A percentile compares a stretch with the other conserved stretches of the same genome.
phyloP scores from a whole-genome alignment of 2,329 filamentous ascomycete genomes.

The Helicocarpus griseus region DNA sequence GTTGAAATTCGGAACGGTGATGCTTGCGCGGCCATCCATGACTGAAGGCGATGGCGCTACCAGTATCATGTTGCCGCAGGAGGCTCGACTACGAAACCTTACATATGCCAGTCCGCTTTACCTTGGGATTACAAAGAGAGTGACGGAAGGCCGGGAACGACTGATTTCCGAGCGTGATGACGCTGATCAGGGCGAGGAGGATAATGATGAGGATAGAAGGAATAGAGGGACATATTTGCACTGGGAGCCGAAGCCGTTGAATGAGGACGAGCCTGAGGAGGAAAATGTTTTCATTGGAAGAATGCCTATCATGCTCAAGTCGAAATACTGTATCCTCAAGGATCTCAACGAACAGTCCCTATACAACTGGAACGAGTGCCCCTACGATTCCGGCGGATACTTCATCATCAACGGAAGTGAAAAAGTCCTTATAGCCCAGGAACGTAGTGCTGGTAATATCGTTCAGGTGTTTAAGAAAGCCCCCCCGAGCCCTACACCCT shows the following conservation, averaged over 20 bases:
- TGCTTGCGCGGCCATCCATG: constrained; percentile 80
- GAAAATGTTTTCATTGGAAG: constrained; percentile 86
- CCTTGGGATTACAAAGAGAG: constrained; percentile 75
- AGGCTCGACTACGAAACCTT: constrained; percentile 88
- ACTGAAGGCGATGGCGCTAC: constrained; percentile 89
- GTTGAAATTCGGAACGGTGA: constrained; percentile 84
- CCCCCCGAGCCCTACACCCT: constrained; percentile 80
- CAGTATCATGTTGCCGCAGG: constrained; percentile 78
- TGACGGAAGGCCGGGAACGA: constrained; percentile 72
- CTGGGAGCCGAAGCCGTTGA: constrained; percentile 38
- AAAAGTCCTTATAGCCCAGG: constrained; percentile 95
- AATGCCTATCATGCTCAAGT: constrained; percentile 96
- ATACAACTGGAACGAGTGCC: constrained; percentile 89
- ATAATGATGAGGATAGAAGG: constrained; percentile 42
- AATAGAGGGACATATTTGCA: constrained; percentile 33
- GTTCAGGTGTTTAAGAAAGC: constrained; percentile 99
- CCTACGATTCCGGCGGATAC: constrained; percentile 96
- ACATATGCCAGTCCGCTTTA: constrained; percentile 92
- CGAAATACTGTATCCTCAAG: constrained; percentile 83
- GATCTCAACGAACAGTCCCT: constrained; percentile 75
- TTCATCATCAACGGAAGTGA: constrained; percentile 99
- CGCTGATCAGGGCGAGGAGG: constrained; percentile 39
- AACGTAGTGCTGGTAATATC: constrained; percentile 94
- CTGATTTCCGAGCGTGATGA: constrained; percentile 59
- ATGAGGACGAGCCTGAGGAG: constrained; percentile 47